Evolutionary conservation across 129 eudicot genomes (phyloP).

Genomic region (Apium graveolens): DNA sequence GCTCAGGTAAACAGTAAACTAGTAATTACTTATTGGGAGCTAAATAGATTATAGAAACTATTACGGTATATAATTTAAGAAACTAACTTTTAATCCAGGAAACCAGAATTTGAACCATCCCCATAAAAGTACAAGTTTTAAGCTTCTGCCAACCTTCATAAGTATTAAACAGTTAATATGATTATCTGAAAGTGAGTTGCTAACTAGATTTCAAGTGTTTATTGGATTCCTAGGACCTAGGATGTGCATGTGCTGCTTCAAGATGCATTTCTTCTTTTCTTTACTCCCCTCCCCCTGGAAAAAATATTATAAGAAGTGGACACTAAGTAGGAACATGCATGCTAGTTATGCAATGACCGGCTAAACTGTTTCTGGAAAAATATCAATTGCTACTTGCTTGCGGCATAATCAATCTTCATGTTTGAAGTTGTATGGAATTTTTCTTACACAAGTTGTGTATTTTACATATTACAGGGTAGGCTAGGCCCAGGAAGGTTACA

Average conservation of each 20-base stretch:
- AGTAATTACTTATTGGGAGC: neutral
- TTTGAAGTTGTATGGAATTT: neutral
- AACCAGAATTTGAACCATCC: neutral
- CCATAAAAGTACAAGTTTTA: neutral
- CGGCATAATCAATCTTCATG: neutral
- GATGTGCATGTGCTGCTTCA: neutral
- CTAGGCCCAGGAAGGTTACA: constrained; percentile 98
- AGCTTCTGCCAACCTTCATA: neutral
- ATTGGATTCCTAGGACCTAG: neutral
- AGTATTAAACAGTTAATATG: neutral
- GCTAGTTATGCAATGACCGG: neutral
- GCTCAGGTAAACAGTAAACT: constrained; percentile 79
- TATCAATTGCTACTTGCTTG: neutral
- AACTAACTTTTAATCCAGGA: neutral
- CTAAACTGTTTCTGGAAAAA: neutral
- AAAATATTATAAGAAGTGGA: neutral
- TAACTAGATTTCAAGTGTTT: neutral
- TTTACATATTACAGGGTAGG: constrained; percentile 58
- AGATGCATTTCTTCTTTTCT: neutral
- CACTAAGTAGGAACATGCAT: neutral
- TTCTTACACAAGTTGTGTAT: neutral
- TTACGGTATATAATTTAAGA: neutral
- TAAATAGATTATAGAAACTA: neutral
- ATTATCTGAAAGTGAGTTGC: neutral
- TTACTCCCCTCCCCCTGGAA: too few species aligned